Base-by-base conservation (phyloP, 371 early-diverging fungal species). In the Basidiobolus meristosporus region DNA sequence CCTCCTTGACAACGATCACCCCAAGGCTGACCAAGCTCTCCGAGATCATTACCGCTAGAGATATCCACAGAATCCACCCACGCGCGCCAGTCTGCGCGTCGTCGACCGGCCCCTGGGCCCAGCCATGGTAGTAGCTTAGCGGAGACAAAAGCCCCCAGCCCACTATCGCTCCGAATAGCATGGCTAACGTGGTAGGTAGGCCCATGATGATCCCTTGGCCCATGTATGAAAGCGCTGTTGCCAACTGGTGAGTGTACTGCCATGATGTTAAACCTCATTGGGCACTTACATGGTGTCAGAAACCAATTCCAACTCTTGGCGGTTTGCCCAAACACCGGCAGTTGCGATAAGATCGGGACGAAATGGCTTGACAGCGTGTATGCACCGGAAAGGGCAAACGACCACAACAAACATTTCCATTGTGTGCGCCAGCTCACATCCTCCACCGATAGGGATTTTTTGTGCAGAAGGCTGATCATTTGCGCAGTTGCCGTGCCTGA, bases 161-260 rank as follows among this genome's bases (percentile, higher is more conserved):
- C 41, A 79, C 62, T 2, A 79, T 19, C 37, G 81, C 73, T 0
- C 85, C 85, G 1, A 70, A 43, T 2, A 79, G 47, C 85, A 84
- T 82, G 33, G 73, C 62, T 0, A 72, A 45, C 0, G 73, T 72
- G 0, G 82, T 82, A 0, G 77, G 80, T 10, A 82, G 57, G 1
- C 82, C 82, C 85, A 84, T 84, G 48, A 84, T 84, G 33, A 81
- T 73, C 0, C 85, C 85, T 48, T 84, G 85, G 3, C 85, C 85
- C 18, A 78, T 58, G 49, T 82, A 84, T 16, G 16, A 16, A 18
- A 52, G 46, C 20, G 78, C 76, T 0, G 84, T 82, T 17, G 73
- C 72, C 41, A 81, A 65, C 40, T 62, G n/a, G n/a, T n/a, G n/a
- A n/a, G n/a, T n/a, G n/a, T n/a, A n/a, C n/a, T n/a, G n/a, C n/a